phyloP scores from a whole-genome alignment of 176 grass and related monocot genomes.

The Saccharum officinarum region DNA sequence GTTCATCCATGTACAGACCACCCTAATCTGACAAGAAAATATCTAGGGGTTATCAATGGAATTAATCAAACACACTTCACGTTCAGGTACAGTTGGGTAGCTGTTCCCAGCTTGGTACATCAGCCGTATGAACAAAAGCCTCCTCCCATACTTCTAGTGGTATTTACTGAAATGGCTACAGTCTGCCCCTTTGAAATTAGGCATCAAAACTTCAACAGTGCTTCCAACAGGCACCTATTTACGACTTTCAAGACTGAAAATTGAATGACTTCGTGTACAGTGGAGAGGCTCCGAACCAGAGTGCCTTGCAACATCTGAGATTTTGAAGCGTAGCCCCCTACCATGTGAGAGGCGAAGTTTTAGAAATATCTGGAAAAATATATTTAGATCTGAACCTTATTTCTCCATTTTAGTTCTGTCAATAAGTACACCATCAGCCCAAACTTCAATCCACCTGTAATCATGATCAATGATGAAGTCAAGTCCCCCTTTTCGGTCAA shows the following conservation, averaged over 20 bases:
- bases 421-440: constrained; percentile 71
- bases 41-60: background rate
- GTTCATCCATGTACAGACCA: constrained; percentile 9
- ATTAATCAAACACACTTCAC: background rate
- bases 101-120: background rate
- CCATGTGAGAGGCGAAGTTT: background rate
- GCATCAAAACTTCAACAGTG: background rate
- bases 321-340: background rate
- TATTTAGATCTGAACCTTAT: constrained; percentile 25
- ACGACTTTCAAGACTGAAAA: background rate
- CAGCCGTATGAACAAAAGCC: background rate
- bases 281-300: constrained; percentile 10
- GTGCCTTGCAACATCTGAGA: background rate
- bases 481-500: background rate
- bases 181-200: background rate
- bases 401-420: constrained; percentile 46
- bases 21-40: constrained; percentile 11
- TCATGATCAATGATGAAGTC: background rate
- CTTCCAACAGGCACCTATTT: constrained; percentile 17
- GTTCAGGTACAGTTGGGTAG: background rate
- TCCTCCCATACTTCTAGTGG: constrained; percentile 16
- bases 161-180: constrained; percentile 8
- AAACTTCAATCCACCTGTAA: constrained; percentile 81
- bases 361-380: background rate
- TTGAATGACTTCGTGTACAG: background rate